Percentiles rank a stretch among this genome's conserved stretches.
Conservation (phyloP, 225 moss, liverwort and hornwort species). For the Pseudisothecium myosuroides region DNA sequence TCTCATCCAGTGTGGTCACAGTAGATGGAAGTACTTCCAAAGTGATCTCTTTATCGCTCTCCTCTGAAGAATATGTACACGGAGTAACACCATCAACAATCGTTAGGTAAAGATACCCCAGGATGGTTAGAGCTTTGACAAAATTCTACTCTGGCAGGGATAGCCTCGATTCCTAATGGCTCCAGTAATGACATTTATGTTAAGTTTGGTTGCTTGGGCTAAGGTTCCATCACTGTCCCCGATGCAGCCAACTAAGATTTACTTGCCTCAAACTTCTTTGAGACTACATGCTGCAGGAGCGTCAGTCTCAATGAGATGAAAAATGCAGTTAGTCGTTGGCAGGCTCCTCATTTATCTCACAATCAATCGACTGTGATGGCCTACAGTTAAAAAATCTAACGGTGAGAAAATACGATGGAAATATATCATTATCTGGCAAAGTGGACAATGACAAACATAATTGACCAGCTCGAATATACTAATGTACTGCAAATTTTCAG, state of each 20-base stretch:
- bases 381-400: background rate
- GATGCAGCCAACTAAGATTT: background rate
- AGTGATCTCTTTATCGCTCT: background rate
- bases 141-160: background rate
- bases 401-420: background rate
- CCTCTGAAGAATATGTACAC: slow-evolving; percentile 1
- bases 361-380: background rate
- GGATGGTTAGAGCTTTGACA: background rate
- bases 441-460: background rate
- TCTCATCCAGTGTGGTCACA: background rate
- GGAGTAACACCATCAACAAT: background rate
- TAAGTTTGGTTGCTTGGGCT: too few relatives aligned
- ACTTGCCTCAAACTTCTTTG: background rate
- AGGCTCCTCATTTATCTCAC: background rate
- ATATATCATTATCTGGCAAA: background rate
- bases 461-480: background rate
- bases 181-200: too few relatives aligned
- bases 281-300: background rate
- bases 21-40: slow-evolving; percentile 2
- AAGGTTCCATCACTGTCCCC: background rate
- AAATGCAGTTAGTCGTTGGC: background rate
- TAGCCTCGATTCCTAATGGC: background rate
- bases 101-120: background rate
- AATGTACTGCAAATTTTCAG: background rate
- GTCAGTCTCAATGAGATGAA: background rate